A percentile compares a stretch with the other conserved stretches of the same genome.
Evolutionary conservation across 768 basidiomycete species (phyloP).

Genomic region (Tulasnella sp.): DNA sequence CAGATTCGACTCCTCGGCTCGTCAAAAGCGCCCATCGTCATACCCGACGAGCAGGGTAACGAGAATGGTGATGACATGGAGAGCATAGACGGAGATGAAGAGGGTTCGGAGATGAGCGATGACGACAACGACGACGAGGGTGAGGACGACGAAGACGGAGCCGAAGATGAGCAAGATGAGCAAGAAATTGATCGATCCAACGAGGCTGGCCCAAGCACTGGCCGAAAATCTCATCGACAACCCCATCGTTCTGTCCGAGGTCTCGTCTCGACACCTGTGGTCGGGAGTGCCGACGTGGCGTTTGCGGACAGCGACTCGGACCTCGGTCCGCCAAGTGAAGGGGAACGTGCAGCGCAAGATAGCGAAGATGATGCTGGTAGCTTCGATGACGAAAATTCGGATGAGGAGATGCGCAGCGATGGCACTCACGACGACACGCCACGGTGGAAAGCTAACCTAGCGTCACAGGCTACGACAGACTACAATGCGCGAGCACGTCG

Average conservation of each 20-base stretch:
- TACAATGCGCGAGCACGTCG: conserved; percentile 34
- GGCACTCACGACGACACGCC: conserved; percentile 41
- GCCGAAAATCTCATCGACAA: conserved; percentile 39
- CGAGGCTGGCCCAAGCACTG: background rate
- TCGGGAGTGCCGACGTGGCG: conserved; percentile 38
- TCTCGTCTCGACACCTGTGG: conserved; percentile 30
- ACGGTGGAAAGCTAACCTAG: conserved; percentile 64
- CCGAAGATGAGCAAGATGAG: conserved; percentile 20
- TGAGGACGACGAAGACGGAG: conserved; percentile 27
- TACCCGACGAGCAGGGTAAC: conserved; percentile 31
- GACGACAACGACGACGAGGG: conserved; percentile 25
- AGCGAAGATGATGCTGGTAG: conserved; percentile 41
- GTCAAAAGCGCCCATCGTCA: conserved; percentile 57
- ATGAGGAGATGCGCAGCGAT: conserved; percentile 31
- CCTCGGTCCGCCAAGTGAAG: conserved; percentile 35
- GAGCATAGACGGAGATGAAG: conserved; percentile 26
- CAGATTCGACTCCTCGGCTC: conserved; percentile 76
- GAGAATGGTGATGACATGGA: conserved; percentile 25
- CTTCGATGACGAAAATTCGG: conserved; percentile 32
- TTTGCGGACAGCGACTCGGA: conserved; percentile 80
- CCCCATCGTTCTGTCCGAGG: conserved; percentile 32
- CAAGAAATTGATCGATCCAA: conserved; percentile 28
- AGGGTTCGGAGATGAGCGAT: conserved; percentile 17
- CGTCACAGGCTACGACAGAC: conserved; percentile 37
- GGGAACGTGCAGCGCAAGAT: conserved; percentile 29